Conservation (phyloP, 495 filamentous ascomycete genomes). For the Annulohypoxylon bovei region DNA sequence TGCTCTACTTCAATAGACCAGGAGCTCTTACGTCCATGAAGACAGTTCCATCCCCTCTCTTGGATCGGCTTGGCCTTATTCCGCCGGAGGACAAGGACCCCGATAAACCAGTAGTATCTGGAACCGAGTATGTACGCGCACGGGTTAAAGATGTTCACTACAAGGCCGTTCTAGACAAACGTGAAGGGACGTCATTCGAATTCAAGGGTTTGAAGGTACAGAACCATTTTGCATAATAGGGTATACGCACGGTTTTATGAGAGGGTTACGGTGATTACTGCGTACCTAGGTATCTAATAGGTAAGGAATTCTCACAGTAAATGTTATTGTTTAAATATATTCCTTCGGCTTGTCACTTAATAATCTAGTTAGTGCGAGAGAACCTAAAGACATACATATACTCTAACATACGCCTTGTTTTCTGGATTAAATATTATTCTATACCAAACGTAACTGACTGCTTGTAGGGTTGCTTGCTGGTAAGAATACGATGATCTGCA, state of each 20-base stretch:
- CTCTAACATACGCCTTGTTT: too few species aligned
- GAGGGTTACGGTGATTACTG: too few species aligned
- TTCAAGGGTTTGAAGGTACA: slow-evolving; percentile 56
- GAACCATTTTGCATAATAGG: slow-evolving; percentile 49
- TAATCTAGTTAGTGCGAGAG: too few species aligned
- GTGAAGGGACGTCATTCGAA: slow-evolving; percentile 54
- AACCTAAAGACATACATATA: too few species aligned
- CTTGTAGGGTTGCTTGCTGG: too few species aligned
- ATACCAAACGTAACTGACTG: too few species aligned
- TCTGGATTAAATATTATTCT: too few species aligned
- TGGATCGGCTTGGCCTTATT: slow-evolving; percentile 56
- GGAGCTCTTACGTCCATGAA: slow-evolving; percentile 53
- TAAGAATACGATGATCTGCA: too few species aligned
- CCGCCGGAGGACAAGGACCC: slow-evolving; percentile 44
- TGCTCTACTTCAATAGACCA: slow-evolving; percentile 58
- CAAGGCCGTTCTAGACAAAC: slow-evolving; percentile 49
- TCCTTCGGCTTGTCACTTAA: too few species aligned
- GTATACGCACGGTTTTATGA: background rate
- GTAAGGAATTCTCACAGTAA: too few species aligned
- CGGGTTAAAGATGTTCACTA: slow-evolving; percentile 58
- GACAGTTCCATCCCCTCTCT: slow-evolving; percentile 54
- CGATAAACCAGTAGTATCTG: slow-evolving; percentile 45
- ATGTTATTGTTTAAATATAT: too few species aligned
- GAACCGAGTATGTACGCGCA: slow-evolving; percentile 59
- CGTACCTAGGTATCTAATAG: too few species aligned